Evolutionary conservation across 2,329 filamentous ascomycete species (phyloP), one percentile per base, ranked within the genome.

Genomic region (Aureobasidium sp.): DNA sequence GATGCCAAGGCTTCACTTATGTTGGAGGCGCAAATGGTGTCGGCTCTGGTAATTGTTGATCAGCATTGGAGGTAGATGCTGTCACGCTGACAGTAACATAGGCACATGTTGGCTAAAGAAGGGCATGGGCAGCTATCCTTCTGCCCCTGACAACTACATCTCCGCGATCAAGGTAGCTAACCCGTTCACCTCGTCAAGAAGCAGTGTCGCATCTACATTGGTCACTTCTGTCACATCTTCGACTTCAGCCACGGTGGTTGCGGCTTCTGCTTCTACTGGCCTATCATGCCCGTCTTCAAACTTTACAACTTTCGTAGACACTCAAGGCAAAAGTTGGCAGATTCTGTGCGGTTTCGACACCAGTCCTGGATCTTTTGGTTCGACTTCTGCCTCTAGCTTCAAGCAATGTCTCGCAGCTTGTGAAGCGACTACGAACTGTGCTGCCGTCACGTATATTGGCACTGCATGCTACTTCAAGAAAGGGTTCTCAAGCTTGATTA

Each of bases 81-180:
- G 6, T 5, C 9, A 15, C 15, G 34, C 34, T 37, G 34, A 37
- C 13, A 15, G 2, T 37, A 37, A 13, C 3, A 3, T 15, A 27
- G 55, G 55, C 3, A 67, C 62, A n/a, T 70, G 69, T 46, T 68
- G 61, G 47, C 62, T 69, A 23, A 68, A 68, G 51, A 66, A 61
- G 29, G 36, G 47, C 23, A 64, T 64, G 53, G 61, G 63, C 13
- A 61, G 27, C 10, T 66, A 63, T 36, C 51, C 60, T 12, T 36
- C 64, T 10, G 41, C 63, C 1, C 48, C 51, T 12, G 52, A 15
- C 58, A 62, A 53, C 32, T 63, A 39, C 23, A 51, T 66, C 13
- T 59, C 64, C 13, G 64, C 60, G n/a, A 36, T 55, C 48, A 61
- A 42, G 26, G 39, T 56, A 5, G 26, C 47, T 5, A 44, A 34